These are phyloP conservation scores for Meyerozyma athensensis DNA, from an alignment of 1,139 yeast genomes.

Conservation along the genomic window DNA sequence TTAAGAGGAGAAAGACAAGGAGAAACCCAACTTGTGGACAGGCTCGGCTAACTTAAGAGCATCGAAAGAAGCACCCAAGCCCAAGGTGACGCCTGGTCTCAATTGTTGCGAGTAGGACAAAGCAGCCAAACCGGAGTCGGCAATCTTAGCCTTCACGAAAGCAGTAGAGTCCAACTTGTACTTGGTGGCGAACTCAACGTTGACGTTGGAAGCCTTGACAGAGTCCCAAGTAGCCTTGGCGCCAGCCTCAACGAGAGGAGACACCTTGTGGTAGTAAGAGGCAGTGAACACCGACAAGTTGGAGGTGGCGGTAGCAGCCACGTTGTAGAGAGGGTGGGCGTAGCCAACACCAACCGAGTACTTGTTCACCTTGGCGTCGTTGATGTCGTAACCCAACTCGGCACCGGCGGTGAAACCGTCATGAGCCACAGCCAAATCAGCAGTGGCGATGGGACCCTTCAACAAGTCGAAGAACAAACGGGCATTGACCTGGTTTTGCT, in stretches of 20 bases:
- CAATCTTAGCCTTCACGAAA: constrained; percentile 93
- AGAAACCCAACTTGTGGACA: constrained; percentile 96
- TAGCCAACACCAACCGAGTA: constrained; percentile 94
- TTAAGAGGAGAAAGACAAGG: constrained; percentile 87
- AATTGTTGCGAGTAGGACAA: constrained; percentile 91
- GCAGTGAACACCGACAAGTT: constrained; percentile 91
- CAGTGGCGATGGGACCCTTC: constrained; percentile 93
- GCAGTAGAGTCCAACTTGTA: constrained; percentile 83
- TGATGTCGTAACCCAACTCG: constrained; percentile 93
- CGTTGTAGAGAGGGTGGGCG: constrained; percentile 81
- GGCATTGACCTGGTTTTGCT: constrained; percentile 90
- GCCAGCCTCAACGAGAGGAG: constrained; percentile 91
- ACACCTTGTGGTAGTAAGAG: constrained; percentile 94
- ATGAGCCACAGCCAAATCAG: constrained; percentile 92
- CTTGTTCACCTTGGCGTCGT: constrained; percentile 87
- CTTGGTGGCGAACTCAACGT: constrained; percentile 93
- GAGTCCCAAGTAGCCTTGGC: constrained; percentile 97
- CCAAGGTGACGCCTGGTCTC: constrained; percentile 96
- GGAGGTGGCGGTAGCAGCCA: constrained; percentile 85
- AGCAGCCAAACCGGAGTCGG: constrained; percentile 95
- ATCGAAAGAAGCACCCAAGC: constrained; percentile 96
- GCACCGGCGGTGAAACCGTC: constrained; percentile 98
- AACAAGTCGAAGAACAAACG: constrained; percentile 92
- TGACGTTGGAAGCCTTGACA: constrained; percentile 60
- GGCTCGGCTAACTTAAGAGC: constrained; percentile 95